Percentiles rank a stretch among this genome's conserved stretches.
Conservation (phyloP, 2,329 filamentous ascomycete genomes). For the Fusarium scirpi region DNA sequence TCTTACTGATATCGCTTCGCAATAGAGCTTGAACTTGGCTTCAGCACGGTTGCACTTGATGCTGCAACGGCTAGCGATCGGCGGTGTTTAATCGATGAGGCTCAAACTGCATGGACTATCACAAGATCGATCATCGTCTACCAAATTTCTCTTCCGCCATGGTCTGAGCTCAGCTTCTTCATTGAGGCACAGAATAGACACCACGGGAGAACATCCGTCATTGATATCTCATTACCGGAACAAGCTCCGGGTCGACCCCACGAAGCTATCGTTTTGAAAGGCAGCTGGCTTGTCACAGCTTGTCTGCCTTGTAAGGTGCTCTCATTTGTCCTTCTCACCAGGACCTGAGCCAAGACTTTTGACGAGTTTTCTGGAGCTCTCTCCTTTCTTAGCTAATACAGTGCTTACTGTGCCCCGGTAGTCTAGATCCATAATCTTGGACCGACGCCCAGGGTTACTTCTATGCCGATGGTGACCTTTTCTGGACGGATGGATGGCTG, state of each 20-base stretch:
- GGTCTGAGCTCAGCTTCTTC: constrained; percentile 12
- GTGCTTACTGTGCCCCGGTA: constrained; percentile 18
- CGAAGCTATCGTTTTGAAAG: constrained; percentile 8
- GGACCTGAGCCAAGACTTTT: constrained; percentile 18
- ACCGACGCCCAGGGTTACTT: constrained; percentile 23
- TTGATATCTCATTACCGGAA: constrained; percentile 18
- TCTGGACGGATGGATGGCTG: constrained; percentile 13
- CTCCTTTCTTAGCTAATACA: constrained; percentile 14
- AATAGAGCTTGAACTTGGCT: constrained; percentile 29
- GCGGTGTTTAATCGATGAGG: constrained; percentile 29
- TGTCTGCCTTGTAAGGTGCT: constrained; percentile 3
- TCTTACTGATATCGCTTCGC: not conserved
- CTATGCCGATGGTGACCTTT: constrained; percentile 37
- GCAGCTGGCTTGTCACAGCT: constrained; percentile 3
- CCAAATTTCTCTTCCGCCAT: constrained; percentile 8
- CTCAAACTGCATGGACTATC: constrained; percentile 31
- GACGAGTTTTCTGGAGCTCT: constrained; percentile 1
- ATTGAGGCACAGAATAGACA: not conserved
- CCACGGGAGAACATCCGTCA: constrained; percentile 14
- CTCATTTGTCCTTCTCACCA: constrained; percentile 22
- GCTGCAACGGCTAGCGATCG: constrained; percentile 18
- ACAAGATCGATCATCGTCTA: constrained; percentile 31
- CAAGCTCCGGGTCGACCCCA: constrained; percentile 15
- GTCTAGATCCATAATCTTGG: constrained; percentile 5
- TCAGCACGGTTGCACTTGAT: constrained; percentile 26